Conservation (phyloP, 2,329 filamentous ascomycete species). For the Penicillium polonicum region DNA sequence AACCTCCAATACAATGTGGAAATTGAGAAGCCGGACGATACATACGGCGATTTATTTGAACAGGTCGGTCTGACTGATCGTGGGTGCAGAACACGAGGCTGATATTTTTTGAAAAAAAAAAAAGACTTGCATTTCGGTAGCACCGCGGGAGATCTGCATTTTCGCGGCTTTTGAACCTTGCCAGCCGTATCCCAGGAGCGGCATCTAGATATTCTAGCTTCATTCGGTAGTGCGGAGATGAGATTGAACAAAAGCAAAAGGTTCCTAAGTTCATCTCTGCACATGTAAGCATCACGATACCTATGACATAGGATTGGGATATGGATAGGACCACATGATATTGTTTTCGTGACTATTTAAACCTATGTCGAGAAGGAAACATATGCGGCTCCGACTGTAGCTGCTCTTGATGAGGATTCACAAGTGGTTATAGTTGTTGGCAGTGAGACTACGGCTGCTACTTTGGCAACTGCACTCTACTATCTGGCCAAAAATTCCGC, state of each 20-base stretch:
- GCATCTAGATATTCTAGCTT: no score
- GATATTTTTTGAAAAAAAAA: no score
- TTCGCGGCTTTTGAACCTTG: no score
- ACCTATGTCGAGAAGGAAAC: conserved; percentile 39
- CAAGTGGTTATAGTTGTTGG: conserved; percentile 10
- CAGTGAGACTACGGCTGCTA: conserved; percentile 11
- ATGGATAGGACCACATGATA: conserved; percentile 34
- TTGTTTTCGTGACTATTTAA: conserved; percentile 44
- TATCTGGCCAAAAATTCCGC: conserved; percentile 4
- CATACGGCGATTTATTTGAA: no score
- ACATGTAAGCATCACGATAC: background rate
- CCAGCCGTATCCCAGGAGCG: no score
- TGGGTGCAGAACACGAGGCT: no score
- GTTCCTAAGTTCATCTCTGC: background rate
- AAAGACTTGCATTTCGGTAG: no score
- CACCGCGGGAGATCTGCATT: no score
- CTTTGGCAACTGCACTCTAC: conserved; percentile 7
- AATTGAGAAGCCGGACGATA: no score
- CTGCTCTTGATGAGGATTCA: conserved; percentile 10
- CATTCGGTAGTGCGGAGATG: background rate
- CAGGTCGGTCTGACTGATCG: no score
- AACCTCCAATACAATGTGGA: no score
- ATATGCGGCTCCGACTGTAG: conserved; percentile 32
- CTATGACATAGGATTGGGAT: conserved; percentile 20
- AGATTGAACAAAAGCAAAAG: conserved; percentile 3